Percentiles rank a stretch among this genome's conserved stretches.
These are phyloP conservation scores for Monascus purpureus DNA, from an alignment of 495 filamentous ascomycete genomes.

Conservation along the genomic window DNA sequence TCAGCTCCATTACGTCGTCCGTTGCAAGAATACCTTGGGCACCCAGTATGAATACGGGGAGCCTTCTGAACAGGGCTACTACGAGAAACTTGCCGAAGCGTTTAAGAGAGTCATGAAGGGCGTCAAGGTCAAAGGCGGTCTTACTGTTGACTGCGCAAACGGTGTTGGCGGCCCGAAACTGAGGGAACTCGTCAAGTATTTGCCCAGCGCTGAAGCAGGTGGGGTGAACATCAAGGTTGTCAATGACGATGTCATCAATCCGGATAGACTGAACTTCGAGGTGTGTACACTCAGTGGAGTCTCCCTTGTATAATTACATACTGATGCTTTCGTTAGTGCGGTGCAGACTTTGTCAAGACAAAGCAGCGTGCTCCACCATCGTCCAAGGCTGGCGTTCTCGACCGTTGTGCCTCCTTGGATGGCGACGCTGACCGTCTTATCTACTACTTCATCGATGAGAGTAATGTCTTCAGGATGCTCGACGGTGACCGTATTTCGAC, in stretches of 20 bases:
- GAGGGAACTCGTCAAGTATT: conserved; percentile 68
- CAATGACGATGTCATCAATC: conserved; percentile 81
- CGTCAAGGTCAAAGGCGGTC: conserved; percentile 50
- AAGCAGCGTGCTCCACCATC: conserved; percentile 80
- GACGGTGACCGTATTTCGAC: conserved; percentile 97
- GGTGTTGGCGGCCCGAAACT: conserved; percentile 93
- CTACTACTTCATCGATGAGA: conserved; percentile 82
- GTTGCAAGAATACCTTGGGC: conserved; percentile 82
- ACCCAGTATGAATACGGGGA: conserved; percentile 75
- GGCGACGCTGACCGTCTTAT: conserved; percentile 92
- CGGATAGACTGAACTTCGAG: conserved; percentile 77
- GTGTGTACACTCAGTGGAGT: conserved; percentile 36
- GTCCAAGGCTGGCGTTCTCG: conserved; percentile 58
- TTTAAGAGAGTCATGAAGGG: conserved; percentile 70
- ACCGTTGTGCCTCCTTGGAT: conserved; percentile 82
- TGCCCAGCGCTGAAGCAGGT: conserved; percentile 48
- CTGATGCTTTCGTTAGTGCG: no score
- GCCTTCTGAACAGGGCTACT: conserved; percentile 81
- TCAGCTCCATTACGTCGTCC: conserved; percentile 90
- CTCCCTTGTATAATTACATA: no score
- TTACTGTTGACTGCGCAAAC: conserved; percentile 93
- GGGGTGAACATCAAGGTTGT: conserved; percentile 69
- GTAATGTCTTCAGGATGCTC: conserved; percentile 72
- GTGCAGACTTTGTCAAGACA: conserved; percentile 95
- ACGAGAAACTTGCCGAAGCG: conserved; percentile 72